Evolutionary conservation across 2,329 filamentous ascomycete species (phyloP), one percentile per base, ranked within the genome.

Genomic region (Aspergillus aculeatus): DNA sequence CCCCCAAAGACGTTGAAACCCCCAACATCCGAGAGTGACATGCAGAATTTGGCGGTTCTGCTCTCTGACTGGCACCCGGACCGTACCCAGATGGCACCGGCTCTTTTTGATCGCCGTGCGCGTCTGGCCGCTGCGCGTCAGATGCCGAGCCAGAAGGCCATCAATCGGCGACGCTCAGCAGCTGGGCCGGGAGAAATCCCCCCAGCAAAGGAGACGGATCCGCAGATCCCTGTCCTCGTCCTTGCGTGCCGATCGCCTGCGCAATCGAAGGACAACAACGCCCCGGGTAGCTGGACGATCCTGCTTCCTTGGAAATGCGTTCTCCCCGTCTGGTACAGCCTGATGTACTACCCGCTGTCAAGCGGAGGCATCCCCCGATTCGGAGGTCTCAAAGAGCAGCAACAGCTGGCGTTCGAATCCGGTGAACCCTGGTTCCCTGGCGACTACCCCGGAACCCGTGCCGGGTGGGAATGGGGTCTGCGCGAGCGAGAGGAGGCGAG

Each of bases 221-320:
- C 91, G 1, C 78, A 83, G 1, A 95, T 98, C 16, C 95, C 95
- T 0, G 77, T 94, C 44, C 80, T 94, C 1, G 77, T 96, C 5
- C 81, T 91, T 4, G 82, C 88, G 35, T 86, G 84, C 11, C 83
- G 86, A 3, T 73, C 82, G 10, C 72, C 77, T 11, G 54, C 58
- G 32, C 59, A 66, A n/a, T 62, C 67, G 6, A 75, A 67, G 31
- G 76, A 77, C 41, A 78, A 75, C 11, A 83, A 82, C 50, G 78
- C 81, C 1, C 86, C 89, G 51, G 89, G 89, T 0, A 87, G 83
- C 0, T 98, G 92, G 92, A 95, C 88, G 0, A 73, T 98, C 1
- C 81, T 98, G 24, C 83, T 95, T 3, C 95, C 95, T 0, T 97
- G 94, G 92, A 92, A 91, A 71, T 96, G 91, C 68, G 89, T 98